Evolutionary conservation across 495 filamentous ascomycete species (phyloP), one percentile per base, ranked within the genome.

Genomic region (Penicillium daleae): DNA sequence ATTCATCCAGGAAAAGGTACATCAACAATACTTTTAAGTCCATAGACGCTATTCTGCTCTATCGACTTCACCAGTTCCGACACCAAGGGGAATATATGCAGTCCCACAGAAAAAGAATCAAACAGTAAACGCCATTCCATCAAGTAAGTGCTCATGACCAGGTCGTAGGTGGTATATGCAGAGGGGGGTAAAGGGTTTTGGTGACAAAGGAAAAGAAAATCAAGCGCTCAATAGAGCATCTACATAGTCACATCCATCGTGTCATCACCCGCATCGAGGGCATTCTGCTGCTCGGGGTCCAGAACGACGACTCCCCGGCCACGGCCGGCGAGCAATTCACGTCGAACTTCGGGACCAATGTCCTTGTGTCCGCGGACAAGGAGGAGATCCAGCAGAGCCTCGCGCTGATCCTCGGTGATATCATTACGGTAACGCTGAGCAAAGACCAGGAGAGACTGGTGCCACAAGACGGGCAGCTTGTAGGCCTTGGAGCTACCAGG

Each of bases 361-460:
- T 87, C 84, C 64, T 89, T 87, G 76, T 99, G 95, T 8, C 94
- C 94, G 60, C 92, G 88, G 31, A 87, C 88, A 44, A 94, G 76
- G n/a, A 99, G 76, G 53, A 98, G 76, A 80, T 99, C 95, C 33
- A 99, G 75, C 57, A 99, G 78, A 4, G 92, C 92, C 71, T 99
- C 95, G 66, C 95, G 81, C 82, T 96, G 92, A 65, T 97, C 92
- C 73, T 97, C 92, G 22, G 91, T 93, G 74, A 94, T 90, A 74
- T 94, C 91, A 69, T 97, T 96, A 64, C 90, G 86, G 71, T 99
- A 99, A 59, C 94, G 82, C 79, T 97, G 90, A 35, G 94, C 93
- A 76, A 99, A 98, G 1, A 91, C 90, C 59, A 98, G 73, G 37
- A 99, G 79, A 67, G 86, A 86, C 76, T 96, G 91, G 77, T 97